Conservation (phyloP, 108 stramenopile species). For the Cyclostephanos tholiformis region DNA sequence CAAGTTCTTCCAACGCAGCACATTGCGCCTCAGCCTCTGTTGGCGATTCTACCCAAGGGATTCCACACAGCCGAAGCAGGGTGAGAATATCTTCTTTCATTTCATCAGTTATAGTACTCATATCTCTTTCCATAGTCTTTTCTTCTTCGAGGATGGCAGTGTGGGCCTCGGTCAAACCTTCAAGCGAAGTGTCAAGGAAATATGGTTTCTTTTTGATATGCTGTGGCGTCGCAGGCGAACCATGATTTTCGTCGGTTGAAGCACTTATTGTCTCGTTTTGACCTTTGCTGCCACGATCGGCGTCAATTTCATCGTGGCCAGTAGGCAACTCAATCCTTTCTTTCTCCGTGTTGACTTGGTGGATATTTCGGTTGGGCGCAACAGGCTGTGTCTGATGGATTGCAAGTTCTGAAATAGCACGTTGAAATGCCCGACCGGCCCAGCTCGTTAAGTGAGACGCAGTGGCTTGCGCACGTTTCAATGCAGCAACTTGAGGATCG, state of each 20-base stretch:
- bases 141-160: constrained; percentile 45
- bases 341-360: constrained; percentile 3
- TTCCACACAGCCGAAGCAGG: constrained; percentile 88
- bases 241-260: background rate
- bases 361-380: constrained; percentile 16
- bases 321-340: constrained; percentile 18
- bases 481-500: constrained; percentile 60
- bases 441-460: constrained; percentile 86
- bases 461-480: constrained; percentile 80
- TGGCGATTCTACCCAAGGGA: constrained; percentile 96
- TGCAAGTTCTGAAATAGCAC: constrained; percentile 77
- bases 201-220: constrained; percentile 14
- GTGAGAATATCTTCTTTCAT: constrained; percentile 92
- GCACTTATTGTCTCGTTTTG: background rate
- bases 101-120: constrained; percentile 90
- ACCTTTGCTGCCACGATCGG: constrained; percentile 2
- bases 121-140: constrained; percentile 71
- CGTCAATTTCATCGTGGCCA: constrained; percentile 20
- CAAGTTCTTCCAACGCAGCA: constrained; percentile 81
- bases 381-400: constrained; percentile 38
- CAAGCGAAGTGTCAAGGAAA: constrained; percentile 47
- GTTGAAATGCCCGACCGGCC: constrained; percentile 91
- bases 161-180: constrained; percentile 45
- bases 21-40: constrained; percentile 99
- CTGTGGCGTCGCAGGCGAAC: constrained; percentile 16